Evolutionary conservation across 1,284 basidiomycete genomes (phyloP).

Genomic region (Ceratobasidium sp.): DNA sequence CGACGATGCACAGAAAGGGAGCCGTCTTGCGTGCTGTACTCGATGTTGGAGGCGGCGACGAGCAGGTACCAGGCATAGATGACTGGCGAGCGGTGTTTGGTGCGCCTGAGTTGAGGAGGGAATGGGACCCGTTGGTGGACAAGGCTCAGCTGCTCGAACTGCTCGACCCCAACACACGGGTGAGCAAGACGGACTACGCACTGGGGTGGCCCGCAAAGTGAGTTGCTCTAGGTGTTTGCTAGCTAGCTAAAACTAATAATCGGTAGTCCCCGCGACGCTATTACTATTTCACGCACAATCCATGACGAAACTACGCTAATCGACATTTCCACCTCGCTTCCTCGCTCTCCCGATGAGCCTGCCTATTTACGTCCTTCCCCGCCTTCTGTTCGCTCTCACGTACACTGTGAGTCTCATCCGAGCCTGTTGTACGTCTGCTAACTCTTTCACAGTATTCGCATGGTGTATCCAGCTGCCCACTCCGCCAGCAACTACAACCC

Average conservation of each 20-base stretch:
- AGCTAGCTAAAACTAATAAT: conserved; percentile 42
- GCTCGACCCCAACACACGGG: conserved; percentile 85
- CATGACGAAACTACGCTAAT: conserved; percentile 85
- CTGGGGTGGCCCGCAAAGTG: conserved; percentile 97
- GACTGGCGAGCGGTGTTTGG: conserved; percentile 84
- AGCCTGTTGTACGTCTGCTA: background rate
- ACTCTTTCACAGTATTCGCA: conserved; percentile 73
- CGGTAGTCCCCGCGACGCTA: conserved; percentile 85
- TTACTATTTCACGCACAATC: conserved; percentile 88
- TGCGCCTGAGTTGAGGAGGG: conserved; percentile 85
- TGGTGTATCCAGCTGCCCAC: conserved; percentile 84
- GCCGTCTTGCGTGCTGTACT: conserved; percentile 87
- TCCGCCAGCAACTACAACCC: conserved; percentile 58
- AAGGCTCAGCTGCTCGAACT: conserved; percentile 84
- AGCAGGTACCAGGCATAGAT: conserved; percentile 70
- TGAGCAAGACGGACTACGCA: conserved; percentile 89
- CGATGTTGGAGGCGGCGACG: conserved; percentile 71
- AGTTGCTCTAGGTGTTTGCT: conserved; percentile 55
- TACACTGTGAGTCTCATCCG: conserved; percentile 67
- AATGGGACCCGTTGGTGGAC: conserved; percentile 95
- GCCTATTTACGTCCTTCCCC: conserved; percentile 93
- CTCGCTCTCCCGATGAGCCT: conserved; percentile 91
- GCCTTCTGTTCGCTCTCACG: conserved; percentile 92
- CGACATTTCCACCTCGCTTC: conserved; percentile 95
- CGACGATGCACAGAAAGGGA: conserved; percentile 65